These are phyloP conservation scores for Metarhizium robertsii DNA, from an alignment of 2,329 filamentous ascomycete genomes.

Conservation along the genomic window DNA sequence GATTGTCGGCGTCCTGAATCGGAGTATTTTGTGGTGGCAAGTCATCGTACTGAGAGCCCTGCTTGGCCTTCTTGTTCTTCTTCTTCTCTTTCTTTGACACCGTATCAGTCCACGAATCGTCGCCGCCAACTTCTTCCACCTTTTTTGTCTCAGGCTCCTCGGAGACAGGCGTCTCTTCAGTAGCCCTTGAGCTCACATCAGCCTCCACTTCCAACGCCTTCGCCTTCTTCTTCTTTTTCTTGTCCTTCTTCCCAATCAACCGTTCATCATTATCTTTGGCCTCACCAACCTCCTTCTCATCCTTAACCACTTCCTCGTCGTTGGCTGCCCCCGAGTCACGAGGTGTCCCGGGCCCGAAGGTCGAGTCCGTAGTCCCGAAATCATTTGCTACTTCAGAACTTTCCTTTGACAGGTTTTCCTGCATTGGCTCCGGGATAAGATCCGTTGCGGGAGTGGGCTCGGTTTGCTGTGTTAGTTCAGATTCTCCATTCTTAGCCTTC, in stretches of 20 bases:
- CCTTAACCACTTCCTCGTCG: constrained; percentile 1
- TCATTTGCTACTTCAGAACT: not conserved
- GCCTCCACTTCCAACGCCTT: constrained; percentile 8
- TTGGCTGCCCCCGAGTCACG: not conserved
- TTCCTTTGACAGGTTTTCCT: not conserved
- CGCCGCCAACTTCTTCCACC: constrained; percentile 1
- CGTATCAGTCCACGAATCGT: constrained; percentile 6
- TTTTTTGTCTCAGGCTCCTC: constrained; percentile 8
- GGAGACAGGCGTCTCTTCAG: constrained; percentile 4
- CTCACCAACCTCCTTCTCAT: not conserved
- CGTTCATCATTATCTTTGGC: constrained; percentile 6
- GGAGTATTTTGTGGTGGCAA: constrained; percentile 3
- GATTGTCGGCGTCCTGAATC: constrained; percentile 4
- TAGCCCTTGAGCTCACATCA: constrained; percentile 8
- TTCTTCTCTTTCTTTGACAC: constrained; percentile 20
- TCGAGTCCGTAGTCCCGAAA: not conserved
- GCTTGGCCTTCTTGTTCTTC: constrained; percentile 12
- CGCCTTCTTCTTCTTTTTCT: constrained; percentile 21
- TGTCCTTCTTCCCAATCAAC: constrained; percentile 13
- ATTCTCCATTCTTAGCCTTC: constrained; percentile 21
- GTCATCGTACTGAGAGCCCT: constrained; percentile 2
- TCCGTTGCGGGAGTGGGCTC: constrained; percentile 12
- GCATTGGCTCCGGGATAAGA: not conserved
- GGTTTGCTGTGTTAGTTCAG: constrained; percentile 19
- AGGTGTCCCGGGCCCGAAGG: not conserved